Conservation (phyloP, 1,284 basidiomycete genomes). For the Rhodotorula sp. region DNA sequence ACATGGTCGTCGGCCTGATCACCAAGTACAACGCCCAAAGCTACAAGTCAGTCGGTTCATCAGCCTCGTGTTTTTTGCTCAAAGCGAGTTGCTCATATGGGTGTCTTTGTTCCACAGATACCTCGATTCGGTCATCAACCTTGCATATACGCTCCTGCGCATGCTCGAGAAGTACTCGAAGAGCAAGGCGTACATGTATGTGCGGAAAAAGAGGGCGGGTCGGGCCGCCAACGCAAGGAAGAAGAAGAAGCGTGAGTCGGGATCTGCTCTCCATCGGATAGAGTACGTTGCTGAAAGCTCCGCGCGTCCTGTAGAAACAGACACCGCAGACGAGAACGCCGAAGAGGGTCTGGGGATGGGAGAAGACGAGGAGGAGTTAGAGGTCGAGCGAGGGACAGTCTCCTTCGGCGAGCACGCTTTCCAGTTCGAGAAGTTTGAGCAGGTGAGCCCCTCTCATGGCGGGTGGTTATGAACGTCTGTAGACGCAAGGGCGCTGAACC, state of each 20-base stretch:
- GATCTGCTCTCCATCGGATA: rapidly evolving
- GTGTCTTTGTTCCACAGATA: slow-evolving; percentile 54
- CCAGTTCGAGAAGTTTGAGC: slow-evolving; percentile 82
- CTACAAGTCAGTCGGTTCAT: slow-evolving; percentile 51
- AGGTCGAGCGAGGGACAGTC: slow-evolving; percentile 46
- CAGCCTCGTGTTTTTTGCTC: background rate
- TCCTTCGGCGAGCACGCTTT: slow-evolving; percentile 78
- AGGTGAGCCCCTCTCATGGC: slow-evolving; percentile 56
- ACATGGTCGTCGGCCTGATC: slow-evolving; percentile 74
- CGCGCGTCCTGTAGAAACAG: background rate
- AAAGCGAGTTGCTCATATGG: background rate
- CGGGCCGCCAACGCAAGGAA: slow-evolving; percentile 55
- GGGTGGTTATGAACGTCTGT: background rate
- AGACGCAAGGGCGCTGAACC: background rate
- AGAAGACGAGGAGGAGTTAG: slow-evolving; percentile 58
- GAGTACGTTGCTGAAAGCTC: background rate
- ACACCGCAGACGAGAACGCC: slow-evolving; percentile 7
- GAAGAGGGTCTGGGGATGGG: slow-evolving; percentile 30
- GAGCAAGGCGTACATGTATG: slow-evolving; percentile 67
- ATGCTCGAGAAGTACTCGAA: slow-evolving; percentile 86
- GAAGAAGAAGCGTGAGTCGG: slow-evolving; percentile 34
- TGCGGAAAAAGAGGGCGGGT: slow-evolving; percentile 64
- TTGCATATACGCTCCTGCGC: slow-evolving; percentile 74
- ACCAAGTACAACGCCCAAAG: slow-evolving; percentile 68
- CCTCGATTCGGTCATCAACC: slow-evolving; percentile 75